phyloP scores from a whole-genome alignment of 768 basidiomycete genomes.

The Erythrobasidium yunnanense region DNA sequence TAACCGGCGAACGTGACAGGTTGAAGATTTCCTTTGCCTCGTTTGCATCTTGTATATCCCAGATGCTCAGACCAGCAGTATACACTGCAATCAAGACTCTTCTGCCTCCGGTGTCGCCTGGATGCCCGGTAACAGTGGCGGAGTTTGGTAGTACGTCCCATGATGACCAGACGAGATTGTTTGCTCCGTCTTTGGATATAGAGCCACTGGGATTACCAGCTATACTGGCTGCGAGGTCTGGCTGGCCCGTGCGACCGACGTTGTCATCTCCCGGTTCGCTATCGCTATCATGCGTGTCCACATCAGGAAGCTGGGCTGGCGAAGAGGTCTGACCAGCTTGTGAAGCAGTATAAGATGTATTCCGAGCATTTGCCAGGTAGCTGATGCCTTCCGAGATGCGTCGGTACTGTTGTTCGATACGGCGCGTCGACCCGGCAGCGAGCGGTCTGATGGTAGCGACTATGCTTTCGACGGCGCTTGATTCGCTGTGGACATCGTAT shows the following conservation, averaged over 20 bases:
- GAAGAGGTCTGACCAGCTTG: not conserved
- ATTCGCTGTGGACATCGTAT: not conserved
- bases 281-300: not conserved
- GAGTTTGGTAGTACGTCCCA: not conserved
- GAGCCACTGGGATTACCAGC: not conserved
- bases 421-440: constrained; percentile 11
- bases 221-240: not conserved
- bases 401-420: not conserved
- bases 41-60: not conserved
- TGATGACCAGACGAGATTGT: not conserved
- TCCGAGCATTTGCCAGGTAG: not conserved
- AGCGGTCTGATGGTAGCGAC: constrained; percentile 6
- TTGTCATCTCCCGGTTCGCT: not conserved
- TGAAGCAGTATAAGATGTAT: not conserved
- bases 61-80: constrained; percentile 4
- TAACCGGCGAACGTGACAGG: not conserved
- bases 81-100: not conserved
- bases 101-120: not conserved
- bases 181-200: not conserved
- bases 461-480: constrained; percentile 5
- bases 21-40: constrained; percentile 9
- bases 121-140: not conserved
- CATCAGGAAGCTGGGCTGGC: not conserved
- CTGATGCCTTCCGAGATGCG: constrained; percentile 7
- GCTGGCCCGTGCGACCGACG: not conserved